phyloP scores from a whole-genome alignment of 2,329 filamentous ascomycete genomes.

The Dactylonectria estremocensis region DNA sequence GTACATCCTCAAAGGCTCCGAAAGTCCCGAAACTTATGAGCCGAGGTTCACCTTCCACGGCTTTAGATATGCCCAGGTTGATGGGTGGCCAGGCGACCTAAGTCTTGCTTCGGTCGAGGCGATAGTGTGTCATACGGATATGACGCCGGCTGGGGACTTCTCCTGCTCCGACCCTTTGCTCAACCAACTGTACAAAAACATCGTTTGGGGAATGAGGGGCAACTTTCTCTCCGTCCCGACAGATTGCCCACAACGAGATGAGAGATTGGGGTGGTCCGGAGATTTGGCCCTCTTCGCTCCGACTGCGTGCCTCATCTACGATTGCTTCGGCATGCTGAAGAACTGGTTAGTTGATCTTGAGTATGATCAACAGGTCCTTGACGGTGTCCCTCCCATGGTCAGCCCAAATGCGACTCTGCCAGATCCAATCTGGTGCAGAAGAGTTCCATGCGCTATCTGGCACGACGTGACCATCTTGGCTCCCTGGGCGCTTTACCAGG shows the following conservation, averaged over 20 bases:
- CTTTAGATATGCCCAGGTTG: slow-evolving; percentile 67
- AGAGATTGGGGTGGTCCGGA: slow-evolving; percentile 66
- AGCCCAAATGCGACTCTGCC: slow-evolving; percentile 33
- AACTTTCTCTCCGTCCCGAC: slow-evolving; percentile 71
- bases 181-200: slow-evolving; percentile 68
- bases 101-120: slow-evolving; percentile 40
- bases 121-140: slow-evolving; percentile 64
- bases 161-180: slow-evolving; percentile 64
- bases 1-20: slow-evolving; percentile 29
- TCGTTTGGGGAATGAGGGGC: slow-evolving; percentile 68
- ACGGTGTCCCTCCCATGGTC: slow-evolving; percentile 43
- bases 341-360: slow-evolving; percentile 42
- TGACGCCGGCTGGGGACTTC: slow-evolving; percentile 65
- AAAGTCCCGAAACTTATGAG: slow-evolving; percentile 51
- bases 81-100: slow-evolving; percentile 55
- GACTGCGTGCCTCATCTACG: slow-evolving; percentile 61
- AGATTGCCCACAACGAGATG: slow-evolving; percentile 69
- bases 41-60: slow-evolving; percentile 69
- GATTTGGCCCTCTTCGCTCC: slow-evolving; percentile 64
- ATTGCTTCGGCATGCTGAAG: slow-evolving; percentile 64
- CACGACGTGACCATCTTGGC: slow-evolving; percentile 59
- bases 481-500: slow-evolving; percentile 59
- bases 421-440: slow-evolving; percentile 33
- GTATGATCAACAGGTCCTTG: slow-evolving; percentile 36
- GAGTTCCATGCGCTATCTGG: slow-evolving; percentile 57